These are phyloP conservation scores for Meyerozyma sp. DNA, from an alignment of 1,139 yeast genomes.

Conservation along the genomic window DNA sequence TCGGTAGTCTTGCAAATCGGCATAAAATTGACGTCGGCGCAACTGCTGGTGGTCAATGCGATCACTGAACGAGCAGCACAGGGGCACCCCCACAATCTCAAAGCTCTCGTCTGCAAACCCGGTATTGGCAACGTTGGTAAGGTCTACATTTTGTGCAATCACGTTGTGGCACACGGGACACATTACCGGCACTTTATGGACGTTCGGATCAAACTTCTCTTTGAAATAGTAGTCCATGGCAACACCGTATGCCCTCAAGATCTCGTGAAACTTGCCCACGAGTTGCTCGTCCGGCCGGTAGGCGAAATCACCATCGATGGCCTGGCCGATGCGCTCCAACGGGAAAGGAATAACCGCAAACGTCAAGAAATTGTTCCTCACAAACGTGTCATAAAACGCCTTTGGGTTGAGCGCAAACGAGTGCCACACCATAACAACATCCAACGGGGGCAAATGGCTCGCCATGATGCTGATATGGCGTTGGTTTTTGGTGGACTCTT, in stretches of 20 bases:
- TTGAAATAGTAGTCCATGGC: constrained; percentile 2
- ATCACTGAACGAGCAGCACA: constrained; percentile 3
- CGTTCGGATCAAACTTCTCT: background rate
- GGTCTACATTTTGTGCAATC: constrained; percentile 10
- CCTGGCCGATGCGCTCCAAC: constrained; percentile 13
- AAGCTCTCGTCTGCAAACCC: constrained; percentile 22
- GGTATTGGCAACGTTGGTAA: constrained; percentile 9
- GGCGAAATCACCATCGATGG: constrained; percentile 17
- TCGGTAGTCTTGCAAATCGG: constrained; percentile 11
- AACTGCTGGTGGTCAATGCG: constrained; percentile 15
- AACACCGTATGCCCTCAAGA: background rate
- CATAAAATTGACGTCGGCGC: constrained; percentile 17
- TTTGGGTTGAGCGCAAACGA: constrained; percentile 24
- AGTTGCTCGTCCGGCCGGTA: constrained; percentile 9
- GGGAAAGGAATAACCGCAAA: constrained; percentile 25
- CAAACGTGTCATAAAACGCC: constrained; percentile 22
- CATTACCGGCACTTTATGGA: background rate
- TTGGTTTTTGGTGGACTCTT: constrained; percentile 3
- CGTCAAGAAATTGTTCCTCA: constrained; percentile 16
- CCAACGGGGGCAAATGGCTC: constrained; percentile 26
- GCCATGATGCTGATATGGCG: constrained; percentile 2
- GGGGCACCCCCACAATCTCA: background rate
- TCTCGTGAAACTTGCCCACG: background rate
- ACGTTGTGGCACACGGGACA: constrained; percentile 18
- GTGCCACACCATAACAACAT: constrained; percentile 39